phyloP scores from a whole-genome alignment of 106 monocot genomes.

The Platanthera zijinensis region DNA sequence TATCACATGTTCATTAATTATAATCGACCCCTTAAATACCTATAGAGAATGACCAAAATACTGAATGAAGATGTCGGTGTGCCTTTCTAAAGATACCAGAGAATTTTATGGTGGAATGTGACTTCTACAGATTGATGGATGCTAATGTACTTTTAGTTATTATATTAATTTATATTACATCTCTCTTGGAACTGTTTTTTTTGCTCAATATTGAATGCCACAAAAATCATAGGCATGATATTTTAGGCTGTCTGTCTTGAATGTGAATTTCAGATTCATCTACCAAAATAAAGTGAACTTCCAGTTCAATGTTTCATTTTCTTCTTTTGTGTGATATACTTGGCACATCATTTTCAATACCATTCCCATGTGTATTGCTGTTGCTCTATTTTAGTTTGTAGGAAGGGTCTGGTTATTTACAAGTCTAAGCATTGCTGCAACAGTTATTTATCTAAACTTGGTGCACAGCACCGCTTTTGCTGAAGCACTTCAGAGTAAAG shows the following conservation, averaged over 20 bases:
- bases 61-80: neutral
- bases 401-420: neutral
- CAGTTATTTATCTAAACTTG: neutral
- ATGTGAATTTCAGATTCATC: neutral
- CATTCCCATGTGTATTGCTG: neutral
- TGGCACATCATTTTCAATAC: neutral
- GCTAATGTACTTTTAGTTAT: neutral
- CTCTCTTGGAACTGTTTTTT: neutral
- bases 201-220: neutral
- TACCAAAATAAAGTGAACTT: neutral
- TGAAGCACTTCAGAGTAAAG: conserved; percentile 41
- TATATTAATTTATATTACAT: neutral
- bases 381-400: neutral
- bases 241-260: neutral
- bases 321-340: neutral
- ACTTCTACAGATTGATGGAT: neutral
- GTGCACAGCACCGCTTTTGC: conserved; percentile 44
- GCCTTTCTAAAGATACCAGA: neutral
- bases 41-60: neutral
- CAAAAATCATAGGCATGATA: neutral
- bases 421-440: neutral
- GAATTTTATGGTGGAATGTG: neutral
- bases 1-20: too few species aligned
- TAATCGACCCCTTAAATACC: neutral
- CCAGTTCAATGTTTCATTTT: neutral